Percentiles rank a stretch among this genome's conserved stretches.
phyloP scores from a whole-genome alignment of 176 grass and related monocot genomes.

The Bothriochloa decipiens region DNA sequence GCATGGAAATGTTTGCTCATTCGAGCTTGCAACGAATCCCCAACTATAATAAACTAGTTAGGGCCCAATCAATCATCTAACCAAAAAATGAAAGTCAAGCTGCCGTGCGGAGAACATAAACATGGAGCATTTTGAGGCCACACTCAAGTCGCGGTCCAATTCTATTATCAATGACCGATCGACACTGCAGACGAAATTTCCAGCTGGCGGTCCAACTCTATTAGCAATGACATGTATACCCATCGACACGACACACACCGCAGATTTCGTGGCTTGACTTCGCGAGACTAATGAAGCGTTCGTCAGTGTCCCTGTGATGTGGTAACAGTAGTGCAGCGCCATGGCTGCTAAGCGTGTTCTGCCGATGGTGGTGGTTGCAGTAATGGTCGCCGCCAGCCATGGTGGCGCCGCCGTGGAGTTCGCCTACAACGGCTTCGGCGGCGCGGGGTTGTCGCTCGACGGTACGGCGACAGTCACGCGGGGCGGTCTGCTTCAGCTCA shows the following conservation, averaged over 20 bases:
- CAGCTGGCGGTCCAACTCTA: too few species aligned
- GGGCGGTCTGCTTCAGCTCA: slow-evolving; percentile 47
- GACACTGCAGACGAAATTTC: neutral
- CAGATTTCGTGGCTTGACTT: neutral
- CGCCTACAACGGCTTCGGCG: slow-evolving; percentile 42
- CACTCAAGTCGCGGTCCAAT: neutral
- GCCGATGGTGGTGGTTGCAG: neutral
- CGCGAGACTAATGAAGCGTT: neutral
- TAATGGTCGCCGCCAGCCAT: neutral
- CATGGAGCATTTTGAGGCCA: neutral
- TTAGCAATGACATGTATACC: neutral
- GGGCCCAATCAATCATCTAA: too few species aligned
- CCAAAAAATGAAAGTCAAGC: neutral
- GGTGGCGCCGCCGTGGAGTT: slow-evolving; percentile 22
- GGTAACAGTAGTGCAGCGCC: neutral
- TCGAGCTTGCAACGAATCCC: neutral
- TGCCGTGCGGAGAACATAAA: neutral
- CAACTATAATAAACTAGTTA: too few species aligned
- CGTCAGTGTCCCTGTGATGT: neutral
- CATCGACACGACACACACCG: neutral
- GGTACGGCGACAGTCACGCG: slow-evolving; percentile 44
- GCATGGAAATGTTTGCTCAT: neutral
- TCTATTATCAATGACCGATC: neutral
- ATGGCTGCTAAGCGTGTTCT: slow-evolving; percentile 12
- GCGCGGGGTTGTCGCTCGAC: slow-evolving; percentile 30